Percentiles rank a stretch among this genome's conserved stretches.
These are phyloP conservation scores for Boletus semigastroideus DNA, from an alignment of 1,284 basidiomycete species.

Conservation along the genomic window DNA sequence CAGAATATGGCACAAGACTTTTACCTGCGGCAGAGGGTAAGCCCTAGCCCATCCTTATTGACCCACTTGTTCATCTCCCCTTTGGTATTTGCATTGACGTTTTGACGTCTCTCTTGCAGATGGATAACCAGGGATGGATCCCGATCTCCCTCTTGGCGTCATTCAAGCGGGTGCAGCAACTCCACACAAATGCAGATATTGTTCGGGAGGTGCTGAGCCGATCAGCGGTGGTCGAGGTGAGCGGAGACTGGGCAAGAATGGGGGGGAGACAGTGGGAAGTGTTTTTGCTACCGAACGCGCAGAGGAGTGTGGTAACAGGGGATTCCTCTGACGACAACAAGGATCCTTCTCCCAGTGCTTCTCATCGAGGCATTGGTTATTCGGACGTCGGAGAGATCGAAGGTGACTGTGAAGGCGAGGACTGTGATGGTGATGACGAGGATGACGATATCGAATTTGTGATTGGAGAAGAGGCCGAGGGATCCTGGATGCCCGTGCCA, in stretches of 20 bases:
- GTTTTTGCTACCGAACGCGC: slow-evolving; percentile 74
- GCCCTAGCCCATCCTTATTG: slow-evolving; percentile 20
- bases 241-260: slow-evolving; percentile 68
- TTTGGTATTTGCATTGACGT: slow-evolving; percentile 3
- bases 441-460: slow-evolving; percentile 56
- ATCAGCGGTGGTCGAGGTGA: slow-evolving; percentile 74
- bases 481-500: slow-evolving; percentile 45
- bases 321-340: not conserved
- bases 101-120: slow-evolving; percentile 48
- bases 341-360: not conserved
- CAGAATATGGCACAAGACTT: slow-evolving; percentile 86
- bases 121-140: slow-evolving; percentile 90
- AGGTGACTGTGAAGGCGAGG: slow-evolving; percentile 30
- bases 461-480: slow-evolving; percentile 40
- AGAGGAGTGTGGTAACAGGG: slow-evolving; percentile 39
- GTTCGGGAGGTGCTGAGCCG: slow-evolving; percentile 72
- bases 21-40: slow-evolving; percentile 73
- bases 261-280: slow-evolving; percentile 52
- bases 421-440: slow-evolving; percentile 45
- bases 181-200: slow-evolving; percentile 66
- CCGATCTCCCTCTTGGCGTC: slow-evolving; percentile 77
- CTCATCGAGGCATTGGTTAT: not conserved
- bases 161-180: slow-evolving; percentile 78
- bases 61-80: not conserved
- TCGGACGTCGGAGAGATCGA: slow-evolving; percentile 13